phyloP scores from a whole-genome alignment of 169 alveolate species.

The Cryptosporidium baileyi region DNA sequence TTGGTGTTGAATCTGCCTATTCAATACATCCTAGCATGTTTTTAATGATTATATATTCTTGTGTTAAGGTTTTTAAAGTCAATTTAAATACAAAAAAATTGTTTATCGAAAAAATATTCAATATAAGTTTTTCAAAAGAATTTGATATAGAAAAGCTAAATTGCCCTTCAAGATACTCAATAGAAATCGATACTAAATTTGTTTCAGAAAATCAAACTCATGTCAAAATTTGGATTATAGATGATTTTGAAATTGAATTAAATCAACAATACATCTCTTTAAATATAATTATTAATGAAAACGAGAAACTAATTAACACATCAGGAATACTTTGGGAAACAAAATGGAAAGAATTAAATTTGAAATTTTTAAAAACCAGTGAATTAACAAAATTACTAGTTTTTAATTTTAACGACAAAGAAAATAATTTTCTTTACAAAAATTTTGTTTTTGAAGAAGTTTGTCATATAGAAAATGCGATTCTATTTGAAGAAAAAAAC shows the following conservation, averaged over 20 bases:
- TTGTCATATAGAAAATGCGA: background rate
- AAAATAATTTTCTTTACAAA: background rate
- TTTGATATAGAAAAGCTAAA: slow-evolving; percentile 31
- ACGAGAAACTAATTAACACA: background rate
- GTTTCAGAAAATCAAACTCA: background rate
- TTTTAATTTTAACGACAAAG: background rate
- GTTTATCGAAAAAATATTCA: background rate
- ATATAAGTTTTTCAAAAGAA: background rate
- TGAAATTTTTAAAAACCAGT: background rate
- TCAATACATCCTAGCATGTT: slow-evolving; percentile 36
- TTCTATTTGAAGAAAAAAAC: background rate
- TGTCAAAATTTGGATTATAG: slow-evolving; percentile 1
- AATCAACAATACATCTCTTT: background rate
- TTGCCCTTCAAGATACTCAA: slow-evolving; percentile 49
- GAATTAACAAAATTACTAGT: background rate
- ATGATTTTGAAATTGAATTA: slow-evolving; percentile 16
- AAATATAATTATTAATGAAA: background rate
- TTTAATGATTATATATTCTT: background rate
- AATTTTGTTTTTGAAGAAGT: background rate
- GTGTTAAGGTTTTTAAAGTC: background rate
- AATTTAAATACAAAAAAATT: background rate
- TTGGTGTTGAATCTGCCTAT: slow-evolving; percentile 10
- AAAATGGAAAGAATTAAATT: slow-evolving; percentile 9
- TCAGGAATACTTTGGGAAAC: slow-evolving; percentile 15
- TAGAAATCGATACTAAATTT: slow-evolving; percentile 4